Base-by-base conservation (phyloP, 495 filamentous ascomycete species). In the Parachaetomium inaequale region DNA sequence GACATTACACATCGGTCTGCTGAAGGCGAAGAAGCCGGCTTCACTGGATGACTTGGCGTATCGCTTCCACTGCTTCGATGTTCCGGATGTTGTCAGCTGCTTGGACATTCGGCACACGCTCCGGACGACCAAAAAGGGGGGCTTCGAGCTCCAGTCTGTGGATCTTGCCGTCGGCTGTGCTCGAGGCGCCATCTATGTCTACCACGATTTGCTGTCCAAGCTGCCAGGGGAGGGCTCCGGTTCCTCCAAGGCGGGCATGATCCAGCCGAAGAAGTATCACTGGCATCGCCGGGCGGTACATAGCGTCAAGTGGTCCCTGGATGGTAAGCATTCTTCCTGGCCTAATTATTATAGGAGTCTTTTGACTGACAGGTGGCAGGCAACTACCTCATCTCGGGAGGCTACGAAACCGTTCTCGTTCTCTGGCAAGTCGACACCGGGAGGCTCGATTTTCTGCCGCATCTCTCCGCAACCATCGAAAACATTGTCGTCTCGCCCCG, bases 381-480 rank as follows among this genome's bases (percentile, higher is more conserved):
- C n/a, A 93, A 96, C 67, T 98, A 98, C 70, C 72, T 98, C 34
- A 87, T 98, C 34, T 98, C 94, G 43, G 94, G 94, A 61, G 95
- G 94, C 11, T 82, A 84, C 14, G 94, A 98, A 73, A 91, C 91
- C 1, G 92, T 94, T 5, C 76, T 99, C 52, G 89, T 97, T 17
- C 75, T 96, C n/a, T 99, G 93, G 92, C 94, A 99, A 72, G 75
- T 98, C 21, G 91, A 94, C 62, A 96, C 93, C 2, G 85, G 85
- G 32, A 85, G 85, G 62, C 84, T 84, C 65, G 87, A 93, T 66
- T 88, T 83, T 71, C 76, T 99, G 8, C 94, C 94, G 1, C 92
- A 99, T 80, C 81, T 99, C 40, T 88, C 88, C 7, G 87, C 91
- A 6, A 80, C 85, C 7, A 89, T 99, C 31, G 86, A 91, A 70